Conservation (phyloP, 805 yeast genomes). For the Yamadazyma insecticola region DNA sequence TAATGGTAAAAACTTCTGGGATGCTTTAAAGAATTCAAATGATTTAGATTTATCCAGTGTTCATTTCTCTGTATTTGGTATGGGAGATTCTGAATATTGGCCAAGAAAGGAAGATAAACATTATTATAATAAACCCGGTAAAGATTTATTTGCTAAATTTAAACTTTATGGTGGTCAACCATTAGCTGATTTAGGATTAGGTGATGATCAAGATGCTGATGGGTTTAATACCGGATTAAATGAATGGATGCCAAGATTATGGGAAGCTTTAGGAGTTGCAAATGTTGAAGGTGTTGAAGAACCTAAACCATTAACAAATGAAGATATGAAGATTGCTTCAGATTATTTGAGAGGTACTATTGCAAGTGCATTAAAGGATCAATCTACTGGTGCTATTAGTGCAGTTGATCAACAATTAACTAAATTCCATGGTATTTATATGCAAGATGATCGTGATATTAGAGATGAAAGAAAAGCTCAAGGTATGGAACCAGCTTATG, state of each 20-base stretch:
- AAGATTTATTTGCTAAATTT: conserved; percentile 65
- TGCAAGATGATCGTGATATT: conserved; percentile 97
- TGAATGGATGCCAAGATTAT: conserved; percentile 76
- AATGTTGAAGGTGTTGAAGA: conserved; percentile 77
- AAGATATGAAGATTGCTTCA: conserved; percentile 88
- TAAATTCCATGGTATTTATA: conserved; percentile 95
- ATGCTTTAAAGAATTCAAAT: conserved; percentile 53
- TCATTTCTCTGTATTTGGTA: conserved; percentile 62
- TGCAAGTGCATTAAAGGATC: conserved; percentile 76
- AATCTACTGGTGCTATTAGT: conserved; percentile 83
- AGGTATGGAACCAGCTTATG: conserved; percentile 91
- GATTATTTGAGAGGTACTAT: conserved; percentile 90
- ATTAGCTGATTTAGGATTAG: conserved; percentile 74
- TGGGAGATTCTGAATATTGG: conserved; percentile 89
- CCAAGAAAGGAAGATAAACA: conserved; percentile 94
- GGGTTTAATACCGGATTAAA: conserved; percentile 90
- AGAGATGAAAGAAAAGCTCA: conserved; percentile 89
- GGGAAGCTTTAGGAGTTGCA: conserved; percentile 89
- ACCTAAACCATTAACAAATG: conserved; percentile 88
- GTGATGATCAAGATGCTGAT: conserved; percentile 97
- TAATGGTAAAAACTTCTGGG: conserved; percentile 77
- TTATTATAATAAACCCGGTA: conserved; percentile 88
- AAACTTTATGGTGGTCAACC: conserved; percentile 68
- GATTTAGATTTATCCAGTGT: conserved; percentile 61
- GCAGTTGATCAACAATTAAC: conserved; percentile 92